Evolutionary conservation across 2,329 filamentous ascomycete species (phyloP).

Genomic region (Parastagonospora nodorum): DNA sequence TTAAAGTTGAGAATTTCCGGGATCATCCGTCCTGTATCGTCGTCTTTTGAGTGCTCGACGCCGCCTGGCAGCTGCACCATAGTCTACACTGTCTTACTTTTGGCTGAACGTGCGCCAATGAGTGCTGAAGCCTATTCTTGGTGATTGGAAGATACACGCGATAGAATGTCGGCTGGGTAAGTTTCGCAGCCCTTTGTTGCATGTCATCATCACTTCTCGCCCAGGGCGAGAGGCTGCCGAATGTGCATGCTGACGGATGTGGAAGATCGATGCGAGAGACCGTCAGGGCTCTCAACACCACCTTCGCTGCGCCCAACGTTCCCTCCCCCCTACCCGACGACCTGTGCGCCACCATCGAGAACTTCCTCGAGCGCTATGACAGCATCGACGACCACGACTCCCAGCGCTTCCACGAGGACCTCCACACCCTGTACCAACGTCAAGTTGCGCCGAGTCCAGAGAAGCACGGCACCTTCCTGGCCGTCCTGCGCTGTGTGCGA

Average conservation of each 20-base stretch:
- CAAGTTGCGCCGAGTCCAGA: constrained; percentile 62
- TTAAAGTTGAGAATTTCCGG: constrained; percentile 1
- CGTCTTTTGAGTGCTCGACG: neutral
- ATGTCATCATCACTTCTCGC: neutral
- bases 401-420: constrained; percentile 76
- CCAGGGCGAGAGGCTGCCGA: neutral
- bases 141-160: constrained; percentile 5
- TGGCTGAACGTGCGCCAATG: constrained; percentile 12
- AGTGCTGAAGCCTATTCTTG: constrained; percentile 9
- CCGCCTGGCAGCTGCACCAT: neutral
- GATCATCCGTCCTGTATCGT: neutral
- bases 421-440: constrained; percentile 69
- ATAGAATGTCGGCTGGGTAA: constrained; percentile 32
- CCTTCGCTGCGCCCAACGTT: constrained; percentile 49
- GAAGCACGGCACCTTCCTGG: constrained; percentile 70
- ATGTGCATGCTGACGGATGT: constrained; percentile 9
- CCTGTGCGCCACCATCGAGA: constrained; percentile 64
- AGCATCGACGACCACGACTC: constrained; percentile 69
- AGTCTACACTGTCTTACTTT: neutral
- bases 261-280: constrained; percentile 55
- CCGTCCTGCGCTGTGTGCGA: constrained; percentile 67
- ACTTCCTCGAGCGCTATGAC: constrained; percentile 70
- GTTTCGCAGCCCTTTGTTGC: constrained; percentile 3
- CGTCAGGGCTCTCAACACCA: constrained; percentile 52
- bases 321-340: constrained; percentile 68